Conservation (phyloP, 2,329 filamentous ascomycete genomes). For the Colletotrichum noveboracense region DNA sequence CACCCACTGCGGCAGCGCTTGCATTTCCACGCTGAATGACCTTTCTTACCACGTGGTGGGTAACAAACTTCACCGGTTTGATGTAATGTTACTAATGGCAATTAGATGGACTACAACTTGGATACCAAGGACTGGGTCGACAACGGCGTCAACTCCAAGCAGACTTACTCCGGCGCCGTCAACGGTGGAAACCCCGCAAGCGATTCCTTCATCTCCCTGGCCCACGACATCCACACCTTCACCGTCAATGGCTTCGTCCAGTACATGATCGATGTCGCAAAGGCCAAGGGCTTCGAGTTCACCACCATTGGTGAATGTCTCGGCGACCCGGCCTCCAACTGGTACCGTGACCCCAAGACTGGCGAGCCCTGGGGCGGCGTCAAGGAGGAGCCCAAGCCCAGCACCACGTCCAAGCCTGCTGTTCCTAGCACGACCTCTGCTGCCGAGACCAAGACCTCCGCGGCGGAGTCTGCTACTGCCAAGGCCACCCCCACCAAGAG, state of each 20-base stretch:
- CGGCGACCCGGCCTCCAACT: constrained; percentile 47
- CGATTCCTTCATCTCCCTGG: constrained; percentile 33
- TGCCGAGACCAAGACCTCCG: neutral
- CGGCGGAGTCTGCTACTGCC: neutral
- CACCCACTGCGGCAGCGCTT: constrained; percentile 29
- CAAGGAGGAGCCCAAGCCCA: constrained; percentile 16
- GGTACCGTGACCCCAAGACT: constrained; percentile 46
- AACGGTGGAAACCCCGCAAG: constrained; percentile 16
- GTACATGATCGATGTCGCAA: constrained; percentile 47
- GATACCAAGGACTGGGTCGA: constrained; percentile 36
- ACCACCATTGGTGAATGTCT: constrained; percentile 54
- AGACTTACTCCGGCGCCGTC: constrained; percentile 32
- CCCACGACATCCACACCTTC: constrained; percentile 51
- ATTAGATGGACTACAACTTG: constrained; percentile 31
- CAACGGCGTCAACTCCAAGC: constrained; percentile 30
- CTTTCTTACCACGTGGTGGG: constrained; percentile 39
- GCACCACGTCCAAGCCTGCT: neutral
- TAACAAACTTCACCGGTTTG: neutral
- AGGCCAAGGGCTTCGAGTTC: constrained; percentile 42
- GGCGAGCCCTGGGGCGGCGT: constrained; percentile 2
- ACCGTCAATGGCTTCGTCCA: constrained; percentile 48
- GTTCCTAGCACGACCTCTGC: neutral
- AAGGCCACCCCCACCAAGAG: neutral
- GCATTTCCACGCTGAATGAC: constrained; percentile 27
- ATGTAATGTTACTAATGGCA: neutral